Percentiles rank a stretch among this genome's conserved stretches.
phyloP scores from a whole-genome alignment of 1,284 basidiomycete genomes.

The Trichosporon sp. region DNA sequence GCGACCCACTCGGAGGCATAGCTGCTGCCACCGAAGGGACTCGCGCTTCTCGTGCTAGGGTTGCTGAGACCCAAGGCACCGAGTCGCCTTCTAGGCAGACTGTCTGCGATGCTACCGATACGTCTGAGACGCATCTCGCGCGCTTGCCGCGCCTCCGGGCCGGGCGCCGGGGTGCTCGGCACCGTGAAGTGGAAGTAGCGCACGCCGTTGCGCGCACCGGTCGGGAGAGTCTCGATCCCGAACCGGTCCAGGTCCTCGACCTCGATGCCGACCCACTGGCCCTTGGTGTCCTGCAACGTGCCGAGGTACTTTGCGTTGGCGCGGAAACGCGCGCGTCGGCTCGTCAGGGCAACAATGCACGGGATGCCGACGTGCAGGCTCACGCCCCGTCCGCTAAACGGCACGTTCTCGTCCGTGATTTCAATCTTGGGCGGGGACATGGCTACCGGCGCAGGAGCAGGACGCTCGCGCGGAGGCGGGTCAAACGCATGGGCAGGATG shows the following conservation, averaged over 20 bases:
- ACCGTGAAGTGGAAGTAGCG: slow-evolving; percentile 46
- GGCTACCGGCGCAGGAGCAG: slow-evolving; percentile 23
- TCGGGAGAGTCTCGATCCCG: slow-evolving; percentile 38
- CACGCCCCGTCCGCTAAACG: slow-evolving; percentile 61
- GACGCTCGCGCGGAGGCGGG: slow-evolving; percentile 40
- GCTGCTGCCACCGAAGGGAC: slow-evolving; percentile 28
- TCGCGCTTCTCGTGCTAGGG: slow-evolving; percentile 4
- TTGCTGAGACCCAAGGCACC: slow-evolving; percentile 1
- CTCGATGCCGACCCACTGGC: slow-evolving; percentile 90
- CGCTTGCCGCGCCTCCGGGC: slow-evolving; percentile 20
- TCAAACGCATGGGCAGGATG: slow-evolving; percentile 53
- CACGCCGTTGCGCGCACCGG: slow-evolving; percentile 37
- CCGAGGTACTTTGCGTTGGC: slow-evolving; percentile 87
- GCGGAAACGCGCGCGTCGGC: slow-evolving; percentile 74
- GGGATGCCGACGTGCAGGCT: slow-evolving; percentile 84
- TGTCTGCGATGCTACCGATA: slow-evolving; percentile 37
- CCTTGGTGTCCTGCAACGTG: slow-evolving; percentile 69
- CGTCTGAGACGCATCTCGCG: slow-evolving; percentile 31
- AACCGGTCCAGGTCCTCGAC: slow-evolving; percentile 66
- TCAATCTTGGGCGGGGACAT: slow-evolving; percentile 20
- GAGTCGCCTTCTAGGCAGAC: slow-evolving; percentile 21
- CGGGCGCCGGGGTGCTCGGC: slow-evolving; percentile 2
- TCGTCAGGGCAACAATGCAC: slow-evolving; percentile 74
- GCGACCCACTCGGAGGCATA: slow-evolving; percentile 27
- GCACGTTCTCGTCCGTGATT: slow-evolving; percentile 28